Conservation (phyloP, 345 rosid genomes). For the Theobroma cacao region DNA sequence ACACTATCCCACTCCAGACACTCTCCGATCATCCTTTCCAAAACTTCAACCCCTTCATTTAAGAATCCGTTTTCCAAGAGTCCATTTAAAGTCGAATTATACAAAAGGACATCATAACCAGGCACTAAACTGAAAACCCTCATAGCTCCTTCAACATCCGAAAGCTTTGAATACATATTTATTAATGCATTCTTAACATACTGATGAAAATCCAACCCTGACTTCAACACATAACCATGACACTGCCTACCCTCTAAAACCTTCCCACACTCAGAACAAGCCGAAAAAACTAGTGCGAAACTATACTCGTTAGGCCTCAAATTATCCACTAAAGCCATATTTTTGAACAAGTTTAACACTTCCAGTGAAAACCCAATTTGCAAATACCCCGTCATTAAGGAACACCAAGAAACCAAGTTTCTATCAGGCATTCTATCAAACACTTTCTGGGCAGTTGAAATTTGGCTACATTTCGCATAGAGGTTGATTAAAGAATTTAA, state of each 20-base stretch:
- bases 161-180: conserved; percentile 50
- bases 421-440: conserved; percentile 58
- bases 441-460: conserved; percentile 47
- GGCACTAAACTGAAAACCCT: conserved; percentile 40
- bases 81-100: conserved; percentile 62
- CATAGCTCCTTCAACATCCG: conserved; percentile 39
- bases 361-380: conserved; percentile 42
- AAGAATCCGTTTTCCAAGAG: conserved; percentile 46
- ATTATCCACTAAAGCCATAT: conserved; percentile 37
- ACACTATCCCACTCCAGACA: conserved; percentile 46
- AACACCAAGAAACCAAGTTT: conserved; percentile 65
- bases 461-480: conserved; percentile 50
- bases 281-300: conserved; percentile 49
- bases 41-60: conserved; percentile 48
- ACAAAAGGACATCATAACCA: conserved; percentile 40
- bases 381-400: conserved; percentile 74
- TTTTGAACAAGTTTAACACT: conserved; percentile 52
- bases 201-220: conserved; percentile 54
- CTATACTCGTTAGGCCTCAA: conserved; percentile 60
- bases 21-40: conserved; percentile 40
- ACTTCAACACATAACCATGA: conserved; percentile 64
- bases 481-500: conserved; percentile 53
- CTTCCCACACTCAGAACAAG: conserved; percentile 48
- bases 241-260: conserved; percentile 59
- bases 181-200: conserved; percentile 62